Conservation (phyloP, 495 filamentous ascomycete genomes). For the Neurospora discreta region DNA sequence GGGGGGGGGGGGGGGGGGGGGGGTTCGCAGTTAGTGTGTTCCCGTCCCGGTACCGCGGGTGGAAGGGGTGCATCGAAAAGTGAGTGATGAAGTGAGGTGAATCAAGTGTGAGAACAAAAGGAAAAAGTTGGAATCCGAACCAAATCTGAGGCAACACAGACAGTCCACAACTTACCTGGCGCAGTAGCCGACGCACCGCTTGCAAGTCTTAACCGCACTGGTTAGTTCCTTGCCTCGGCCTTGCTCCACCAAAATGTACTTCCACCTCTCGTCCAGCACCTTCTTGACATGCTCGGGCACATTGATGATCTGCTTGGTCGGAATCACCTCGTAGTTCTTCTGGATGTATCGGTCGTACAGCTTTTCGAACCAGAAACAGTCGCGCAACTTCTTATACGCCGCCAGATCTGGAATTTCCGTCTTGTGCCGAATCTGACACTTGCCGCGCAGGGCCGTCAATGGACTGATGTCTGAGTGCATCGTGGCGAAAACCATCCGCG, state of each 20-base stretch:
- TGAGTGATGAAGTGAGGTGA: constrained; percentile 1
- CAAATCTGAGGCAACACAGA: constrained; percentile 1
- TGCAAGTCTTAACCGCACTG: constrained; percentile 92
- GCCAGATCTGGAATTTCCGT: constrained; percentile 76
- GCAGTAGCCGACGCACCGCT: constrained; percentile 79
- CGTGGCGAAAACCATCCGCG: constrained; percentile 79
- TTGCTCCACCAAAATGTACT: constrained; percentile 85
- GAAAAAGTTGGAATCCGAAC: neutral
- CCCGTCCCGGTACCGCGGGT: neutral
- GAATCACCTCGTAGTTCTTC: constrained; percentile 93
- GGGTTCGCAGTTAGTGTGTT: neutral
- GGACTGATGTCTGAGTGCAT: constrained; percentile 99
- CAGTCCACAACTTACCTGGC: constrained; percentile 55
- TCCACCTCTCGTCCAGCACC: constrained; percentile 91
- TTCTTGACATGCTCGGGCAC: constrained; percentile 89
- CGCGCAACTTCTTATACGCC: constrained; percentile 67
- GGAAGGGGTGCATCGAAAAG: neutral
- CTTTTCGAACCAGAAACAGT: constrained; percentile 95
- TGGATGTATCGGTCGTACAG: constrained; percentile 97
- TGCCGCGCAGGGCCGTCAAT: constrained; percentile 80
- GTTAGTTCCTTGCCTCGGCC: constrained; percentile 89
- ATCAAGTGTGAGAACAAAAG: neutral
- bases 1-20: neutral
- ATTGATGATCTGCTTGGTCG: constrained; percentile 85
- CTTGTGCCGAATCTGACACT: constrained; percentile 78